Evolutionary conservation across 2,329 filamentous ascomycete species (phyloP), one percentile per base, ranked within the genome.

Genomic region (Aciculosporium take): DNA sequence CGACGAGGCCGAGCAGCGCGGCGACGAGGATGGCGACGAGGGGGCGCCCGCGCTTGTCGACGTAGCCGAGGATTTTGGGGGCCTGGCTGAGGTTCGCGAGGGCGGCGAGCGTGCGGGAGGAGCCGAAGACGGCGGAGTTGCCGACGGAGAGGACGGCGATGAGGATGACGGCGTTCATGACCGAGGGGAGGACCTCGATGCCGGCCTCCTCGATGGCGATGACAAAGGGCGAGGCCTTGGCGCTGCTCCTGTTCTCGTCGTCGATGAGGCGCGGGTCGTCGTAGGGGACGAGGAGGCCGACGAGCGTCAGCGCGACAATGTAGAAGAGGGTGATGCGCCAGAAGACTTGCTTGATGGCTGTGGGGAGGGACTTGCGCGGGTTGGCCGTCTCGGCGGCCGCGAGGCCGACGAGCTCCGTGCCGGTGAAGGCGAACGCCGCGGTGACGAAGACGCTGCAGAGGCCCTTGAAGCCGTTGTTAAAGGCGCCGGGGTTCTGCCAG

Each of bases 151-250:
- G 66, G 18, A 94, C 87, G 17, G 88, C 82, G 47, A 94, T 77
- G 55, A 95, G 77, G 57, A 95, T 94, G 46, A 95, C 86, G n/a
- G 77, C 79, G 60, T 96, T 95, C 82, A 95, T 93, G 41, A 95
- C 73, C 0, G 83, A 88, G 2, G 86, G 85, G 3, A 95, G 72
- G 2, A 81, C 79, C 32, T 74, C 64, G 52, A 95, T 93, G 7
- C 84, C 81, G 1, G 87, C 86, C 47, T 87, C 81, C 49, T 82
- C 69, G 51, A 94, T 94, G 47, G 88, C 85, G 53, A 95, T 93
- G 52, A 95, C 88, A 58, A 95, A 95, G 2, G 89, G 89, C 3
- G 86, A 94, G 1, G 86, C 82, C 21, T 77, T 76, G 33, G 80
- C 75, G 56, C 87, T 76, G 37, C 72, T 73, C n/a, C 67, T 66